Conservation (phyloP, 2,329 filamentous ascomycete species). For the Xylaria arbuscula region DNA sequence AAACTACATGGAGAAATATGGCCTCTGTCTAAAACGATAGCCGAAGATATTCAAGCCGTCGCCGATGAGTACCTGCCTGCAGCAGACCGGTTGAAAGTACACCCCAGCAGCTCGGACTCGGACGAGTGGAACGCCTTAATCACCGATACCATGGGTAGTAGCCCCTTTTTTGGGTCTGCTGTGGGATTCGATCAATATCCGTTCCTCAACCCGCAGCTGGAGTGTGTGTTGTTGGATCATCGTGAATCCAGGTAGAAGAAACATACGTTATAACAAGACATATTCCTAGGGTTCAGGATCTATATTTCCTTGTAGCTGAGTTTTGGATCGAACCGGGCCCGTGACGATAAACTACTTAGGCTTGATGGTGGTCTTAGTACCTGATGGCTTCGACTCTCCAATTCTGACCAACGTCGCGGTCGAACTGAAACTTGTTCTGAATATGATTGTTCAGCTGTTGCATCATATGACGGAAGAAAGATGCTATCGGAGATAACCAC, state of each 20-base stretch:
- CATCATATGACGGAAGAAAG: too few species aligned
- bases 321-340: too few species aligned
- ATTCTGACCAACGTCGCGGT: too few species aligned
- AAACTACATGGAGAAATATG: slow-evolving; percentile 51
- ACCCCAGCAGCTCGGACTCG: slow-evolving; percentile 4
- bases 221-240: slow-evolving; percentile 9
- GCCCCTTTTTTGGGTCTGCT: slow-evolving; percentile 19
- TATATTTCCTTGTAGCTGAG: too few species aligned
- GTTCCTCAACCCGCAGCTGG: slow-evolving; percentile 19
- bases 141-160: slow-evolving; percentile 16
- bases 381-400: too few species aligned
- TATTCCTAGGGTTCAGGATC: too few species aligned
- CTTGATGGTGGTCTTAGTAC: too few species aligned
- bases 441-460: too few species aligned
- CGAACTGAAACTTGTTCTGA: too few species aligned
- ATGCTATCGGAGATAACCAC: too few species aligned
- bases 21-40: slow-evolving; percentile 51
- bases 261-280: not conserved
- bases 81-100: not conserved
- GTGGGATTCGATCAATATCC: slow-evolving; percentile 18
- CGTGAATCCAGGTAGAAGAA: slow-evolving; percentile 3
- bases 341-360: too few species aligned
- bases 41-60: slow-evolving; percentile 50
- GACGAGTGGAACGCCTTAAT: slow-evolving; percentile 15
- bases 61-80: slow-evolving; percentile 44